Evolutionary conservation across 345 rosid species (phyloP), one percentile per base, ranked within the genome.

Genomic region (Dimocarpus longan): DNA sequence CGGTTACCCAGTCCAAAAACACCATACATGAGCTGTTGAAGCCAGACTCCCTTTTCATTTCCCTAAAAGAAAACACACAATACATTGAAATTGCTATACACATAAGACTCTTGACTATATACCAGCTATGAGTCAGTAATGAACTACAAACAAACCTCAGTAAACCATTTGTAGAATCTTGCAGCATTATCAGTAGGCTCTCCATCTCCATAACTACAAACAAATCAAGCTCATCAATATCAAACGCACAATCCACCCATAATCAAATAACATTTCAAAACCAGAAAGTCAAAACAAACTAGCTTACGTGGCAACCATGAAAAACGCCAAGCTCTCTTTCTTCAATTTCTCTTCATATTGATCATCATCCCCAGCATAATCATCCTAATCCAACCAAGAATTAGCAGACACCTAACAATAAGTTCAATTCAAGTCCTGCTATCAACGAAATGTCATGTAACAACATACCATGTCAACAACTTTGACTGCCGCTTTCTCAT

Each of bases 121-220:
- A 63, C 60, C 28, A 13, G 32, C n/a, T 10, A 12, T 28, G 72
- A 48, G 59, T 59, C 71, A 54, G 64, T 39, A 42, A 62, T 65
- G 70, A 62, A 26, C 72, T 68, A 84, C 86, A 42, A 77, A 84
- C 86, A 42, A 77, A 90, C 97, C 98, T 95, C 98, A 0, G 93
- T 88, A 84, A 93, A 93, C 97, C 99, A 95, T 86, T 92, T 92
- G 80, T 88, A 95, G 82, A 95, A 95, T 74, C 96, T 91, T 12
- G 97, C 96, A n/a, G 99, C 96, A 82, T 95, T 95, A 80, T 95
- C 98, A 22, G 98, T 95, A 46, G 96, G 99, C 89, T 95, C 99
- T 52, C 99, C 99, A 77, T 95, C 99, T 80, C 99, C 99, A 85
- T 95, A 95, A 71, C 98, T 95, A 80, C 84, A 72, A 80, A 80